These are phyloP conservation scores for Ogataea ramenticola DNA, from an alignment of 805 yeast species.

Conservation along the genomic window DNA sequence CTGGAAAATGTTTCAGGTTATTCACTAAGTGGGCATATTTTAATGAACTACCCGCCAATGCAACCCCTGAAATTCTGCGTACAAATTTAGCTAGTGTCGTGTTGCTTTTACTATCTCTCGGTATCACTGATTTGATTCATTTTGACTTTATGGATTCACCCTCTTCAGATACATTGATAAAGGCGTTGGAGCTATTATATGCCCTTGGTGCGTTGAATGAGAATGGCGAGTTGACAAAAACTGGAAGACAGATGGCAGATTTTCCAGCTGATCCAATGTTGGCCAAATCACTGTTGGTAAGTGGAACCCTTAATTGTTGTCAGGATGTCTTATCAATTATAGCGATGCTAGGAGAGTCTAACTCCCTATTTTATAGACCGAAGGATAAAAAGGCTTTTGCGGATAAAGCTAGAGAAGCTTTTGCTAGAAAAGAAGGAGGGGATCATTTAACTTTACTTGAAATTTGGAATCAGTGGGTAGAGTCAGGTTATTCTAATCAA, in stretches of 20 bases:
- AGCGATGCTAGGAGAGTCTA: conserved; percentile 77
- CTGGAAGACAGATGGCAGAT: conserved; percentile 83
- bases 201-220: conserved; percentile 81
- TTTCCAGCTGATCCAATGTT: conserved; percentile 91
- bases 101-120: conserved; percentile 70
- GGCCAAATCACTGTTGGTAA: conserved; percentile 64
- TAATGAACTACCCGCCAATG: conserved; percentile 68
- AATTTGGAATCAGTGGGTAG: conserved; percentile 71
- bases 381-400: conserved; percentile 61
- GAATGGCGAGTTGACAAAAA: conserved; percentile 65
- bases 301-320: conserved; percentile 54
- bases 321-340: conserved; percentile 67
- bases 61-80: conserved; percentile 89
- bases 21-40: conserved; percentile 79
- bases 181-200: conserved; percentile 75
- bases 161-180: conserved; percentile 58
- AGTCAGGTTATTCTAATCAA: conserved; percentile 53
- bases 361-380: conserved; percentile 64
- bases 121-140: conserved; percentile 70
- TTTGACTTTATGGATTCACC: conserved; percentile 95
- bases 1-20: conserved; percentile 88
- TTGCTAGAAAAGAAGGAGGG: conserved; percentile 46
- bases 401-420: conserved; percentile 51
- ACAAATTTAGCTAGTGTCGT: conserved; percentile 75
- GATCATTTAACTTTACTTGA: conserved; percentile 76